Base-by-base conservation (phyloP, 164 flowering plant genomes). In the Euptelea pleiosperma region DNA sequence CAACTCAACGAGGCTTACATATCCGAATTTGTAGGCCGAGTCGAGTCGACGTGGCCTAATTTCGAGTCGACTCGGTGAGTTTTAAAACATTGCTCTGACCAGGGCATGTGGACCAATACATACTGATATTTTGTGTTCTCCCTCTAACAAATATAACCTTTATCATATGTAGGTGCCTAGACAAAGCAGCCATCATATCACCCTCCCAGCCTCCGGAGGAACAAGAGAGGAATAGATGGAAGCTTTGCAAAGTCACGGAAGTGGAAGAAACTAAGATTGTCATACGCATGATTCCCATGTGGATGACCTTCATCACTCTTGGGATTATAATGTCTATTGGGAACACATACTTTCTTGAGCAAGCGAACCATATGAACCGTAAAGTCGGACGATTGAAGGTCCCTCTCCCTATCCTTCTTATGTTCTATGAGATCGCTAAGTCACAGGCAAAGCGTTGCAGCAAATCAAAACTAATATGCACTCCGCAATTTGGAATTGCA, bases 341-440 rank as follows among this genome's bases (percentile, higher is more conserved):
- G 12, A 64, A 60, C 65, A 76, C 81, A 11, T 76, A 68, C 67
- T 72, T 74, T 49, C 35, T 76, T 3, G 73, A 72, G 66, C 83
- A 79, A 70, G 79, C 83, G 12, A 67, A 63, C 45, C 49, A 63
- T 57, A 52, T 74, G 73, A 63, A 72, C 42, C 73, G 37, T 22
- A 69, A 72, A 15, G 52, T 79, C 0, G 79, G 81, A 26, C 31
- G 21, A 12, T 19, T 68, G 15, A 73, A 68, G 16, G 45, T 75
- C 28, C 78, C 81, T 35, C 52, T 75, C 18, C 58, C 63, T 12
- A 31, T 73, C 22, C 48, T 77, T 35, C 26, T 52, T 16, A 16
- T 33, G 55, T 52, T 52, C 26, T 52, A 14, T 41, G 57, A 14
- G 0, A 49, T 14, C 2, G 50, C 50, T 0, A 46, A 24, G 30